Conservation (phyloP, 768 basidiomycete species). For the Tylopilus felleus region DNA sequence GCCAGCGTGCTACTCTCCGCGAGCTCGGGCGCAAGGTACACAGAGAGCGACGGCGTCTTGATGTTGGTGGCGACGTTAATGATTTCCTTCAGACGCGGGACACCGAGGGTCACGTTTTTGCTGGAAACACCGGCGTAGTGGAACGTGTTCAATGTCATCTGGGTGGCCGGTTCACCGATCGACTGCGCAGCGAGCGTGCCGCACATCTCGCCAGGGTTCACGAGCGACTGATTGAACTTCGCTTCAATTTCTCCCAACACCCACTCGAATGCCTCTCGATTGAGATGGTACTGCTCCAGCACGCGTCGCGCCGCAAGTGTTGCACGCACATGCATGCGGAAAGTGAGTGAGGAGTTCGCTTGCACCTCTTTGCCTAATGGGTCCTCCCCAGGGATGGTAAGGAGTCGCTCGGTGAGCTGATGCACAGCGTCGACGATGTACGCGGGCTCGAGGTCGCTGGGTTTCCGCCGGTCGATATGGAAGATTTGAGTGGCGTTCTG, state of each 20-base stretch:
- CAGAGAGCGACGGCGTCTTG: slow-evolving; percentile 95
- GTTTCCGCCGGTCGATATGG: slow-evolving; percentile 92
- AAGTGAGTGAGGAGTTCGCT: slow-evolving; percentile 84
- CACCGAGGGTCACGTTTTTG: slow-evolving; percentile 99
- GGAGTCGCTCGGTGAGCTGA: slow-evolving; percentile 69
- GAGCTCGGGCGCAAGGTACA: slow-evolving; percentile 77
- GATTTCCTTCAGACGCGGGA: slow-evolving; percentile 97
- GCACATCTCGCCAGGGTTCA: slow-evolving; percentile 98
- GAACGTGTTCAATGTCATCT: slow-evolving; percentile 99
- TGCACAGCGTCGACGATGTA: slow-evolving; percentile 82
- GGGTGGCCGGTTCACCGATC: slow-evolving; percentile 98
- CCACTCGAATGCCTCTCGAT: slow-evolving; percentile 96
- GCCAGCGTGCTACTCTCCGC: slow-evolving; percentile 60
- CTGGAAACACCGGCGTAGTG: slow-evolving; percentile 99
- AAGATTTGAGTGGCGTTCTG: slow-evolving; percentile 96
- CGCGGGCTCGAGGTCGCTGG: slow-evolving; percentile 84
- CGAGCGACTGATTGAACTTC: slow-evolving; percentile 91
- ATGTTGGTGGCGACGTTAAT: slow-evolving; percentile 99
- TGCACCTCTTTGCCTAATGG: slow-evolving; percentile 72
- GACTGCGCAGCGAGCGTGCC: slow-evolving; percentile 97
- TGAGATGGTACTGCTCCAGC: slow-evolving; percentile 83
- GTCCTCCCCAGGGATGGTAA: slow-evolving; percentile 89
- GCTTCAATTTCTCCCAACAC: slow-evolving; percentile 91
- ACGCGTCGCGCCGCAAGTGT: slow-evolving; percentile 86
- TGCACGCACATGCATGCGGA: slow-evolving; percentile 90